A percentile compares a stretch with the other conserved stretches of the same genome.
These are phyloP conservation scores for Mucor racemosus DNA, from an alignment of 371 early-diverging fungal species.

Conservation along the genomic window DNA sequence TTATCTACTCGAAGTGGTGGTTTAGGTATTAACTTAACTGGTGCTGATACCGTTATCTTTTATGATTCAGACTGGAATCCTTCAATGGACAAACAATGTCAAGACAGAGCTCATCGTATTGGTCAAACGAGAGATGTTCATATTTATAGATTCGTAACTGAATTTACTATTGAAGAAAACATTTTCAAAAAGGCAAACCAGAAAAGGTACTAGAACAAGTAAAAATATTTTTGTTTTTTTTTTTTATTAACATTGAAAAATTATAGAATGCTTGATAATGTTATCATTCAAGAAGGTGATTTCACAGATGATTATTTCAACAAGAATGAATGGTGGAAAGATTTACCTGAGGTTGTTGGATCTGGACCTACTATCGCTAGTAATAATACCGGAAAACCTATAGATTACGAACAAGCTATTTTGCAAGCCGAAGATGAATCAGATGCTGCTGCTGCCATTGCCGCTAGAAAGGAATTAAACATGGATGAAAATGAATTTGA, in stretches of 20 bases:
- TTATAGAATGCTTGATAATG: slow-evolving; percentile 77
- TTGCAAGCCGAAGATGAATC: slow-evolving; percentile 75
- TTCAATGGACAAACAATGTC: slow-evolving; percentile 72
- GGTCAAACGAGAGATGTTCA: slow-evolving; percentile 94
- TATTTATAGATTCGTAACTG: slow-evolving; percentile 90
- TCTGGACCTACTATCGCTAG: slow-evolving; percentile 21
- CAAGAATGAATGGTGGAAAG: slow-evolving; percentile 73
- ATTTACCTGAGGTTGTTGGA: slow-evolving; percentile 60
- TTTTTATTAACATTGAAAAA: neutral
- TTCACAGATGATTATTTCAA: slow-evolving; percentile 78
- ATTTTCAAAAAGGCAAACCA: slow-evolving; percentile 84
- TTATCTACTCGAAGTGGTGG: slow-evolving; percentile 95
- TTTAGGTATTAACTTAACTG: slow-evolving; percentile 96
- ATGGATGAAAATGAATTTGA: slow-evolving; percentile 69
- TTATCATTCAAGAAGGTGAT: slow-evolving; percentile 84
- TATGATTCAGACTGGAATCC: slow-evolving; percentile 98
- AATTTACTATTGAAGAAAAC: slow-evolving; percentile 89
- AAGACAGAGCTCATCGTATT: slow-evolving; percentile 93
- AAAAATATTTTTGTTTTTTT: neutral
- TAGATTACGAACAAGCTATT: slow-evolving; percentile 70
- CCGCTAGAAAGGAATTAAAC: slow-evolving; percentile 70
- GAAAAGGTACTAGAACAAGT: slow-evolving; percentile 61
- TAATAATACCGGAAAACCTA: slow-evolving; percentile 27
- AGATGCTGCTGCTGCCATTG: slow-evolving; percentile 70
- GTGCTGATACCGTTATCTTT: slow-evolving; percentile 95